Conservation (phyloP, 1,284 basidiomycete genomes). For the Xerocomus subilludens region DNA sequence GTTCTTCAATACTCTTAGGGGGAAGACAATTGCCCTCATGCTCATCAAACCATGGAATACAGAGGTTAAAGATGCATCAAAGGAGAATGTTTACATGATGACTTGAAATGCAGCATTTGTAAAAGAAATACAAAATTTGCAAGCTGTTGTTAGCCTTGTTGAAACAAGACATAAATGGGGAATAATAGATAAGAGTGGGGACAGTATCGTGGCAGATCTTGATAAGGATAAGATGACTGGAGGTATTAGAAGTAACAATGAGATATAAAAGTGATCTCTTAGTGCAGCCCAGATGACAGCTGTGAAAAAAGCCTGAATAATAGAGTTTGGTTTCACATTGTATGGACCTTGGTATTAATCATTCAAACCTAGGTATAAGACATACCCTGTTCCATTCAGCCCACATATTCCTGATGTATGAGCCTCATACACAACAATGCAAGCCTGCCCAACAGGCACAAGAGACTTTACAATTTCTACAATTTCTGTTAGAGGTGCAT, state of each 20-base stretch:
- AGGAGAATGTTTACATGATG: constrained; percentile 11
- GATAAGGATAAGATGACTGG: not conserved
- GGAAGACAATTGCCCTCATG: not conserved
- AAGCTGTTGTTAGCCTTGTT: not conserved
- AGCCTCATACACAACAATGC: constrained; percentile 66
- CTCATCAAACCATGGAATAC: constrained; percentile 21
- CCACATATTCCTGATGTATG: constrained; percentile 63
- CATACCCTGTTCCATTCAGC: constrained; percentile 61
- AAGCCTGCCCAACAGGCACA: constrained; percentile 51
- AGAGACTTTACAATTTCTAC: constrained; percentile 52
- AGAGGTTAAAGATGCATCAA: not conserved
- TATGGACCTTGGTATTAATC: constrained; percentile 60
- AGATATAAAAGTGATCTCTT: no score
- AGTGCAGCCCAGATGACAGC: no score
- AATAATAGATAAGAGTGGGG: not conserved
- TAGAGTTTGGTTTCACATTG: no score
- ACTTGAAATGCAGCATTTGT: not conserved
- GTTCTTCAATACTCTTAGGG: constrained; percentile 4
- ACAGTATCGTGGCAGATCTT: not conserved
- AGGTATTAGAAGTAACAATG: no score
- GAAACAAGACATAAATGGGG: constrained; percentile 1
- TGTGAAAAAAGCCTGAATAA: no score
- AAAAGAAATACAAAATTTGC: not conserved
- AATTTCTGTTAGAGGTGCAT: constrained; percentile 63
- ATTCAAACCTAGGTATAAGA: constrained; percentile 52